Evolutionary conservation across 352 stramenopile species (phyloP), one percentile per base, ranked within the genome.

Genomic region (Phytopythium boreale): DNA sequence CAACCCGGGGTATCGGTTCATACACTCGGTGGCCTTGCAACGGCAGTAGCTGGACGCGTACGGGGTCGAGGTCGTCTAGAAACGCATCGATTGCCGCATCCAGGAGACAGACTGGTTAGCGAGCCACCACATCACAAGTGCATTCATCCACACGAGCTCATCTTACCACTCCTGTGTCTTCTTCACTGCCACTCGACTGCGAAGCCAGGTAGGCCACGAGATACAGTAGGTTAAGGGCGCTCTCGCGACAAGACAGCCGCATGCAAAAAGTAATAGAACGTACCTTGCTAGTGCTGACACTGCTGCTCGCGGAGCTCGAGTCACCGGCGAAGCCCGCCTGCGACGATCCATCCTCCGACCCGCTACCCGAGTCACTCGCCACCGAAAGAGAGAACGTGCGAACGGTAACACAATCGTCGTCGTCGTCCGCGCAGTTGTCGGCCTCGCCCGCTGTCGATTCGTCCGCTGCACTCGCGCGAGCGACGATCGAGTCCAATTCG

Each of bases 31-130:
- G 47, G 65, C 59, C 46, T 82, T 81, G 67, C 84, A 93, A 10
- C 84, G 79, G 52, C 84, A 93, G 50, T 86, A 90, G 4, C 66
- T 84, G 9, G 84, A 90, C 8, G 63, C 70, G 56, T 93, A 93
- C 15, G 73, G 77, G 15, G 56, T 62, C 20, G 41, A 36, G 6
- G 55, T n/a, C 36, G 34, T 34, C 39, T 36, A 36, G 36, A 44
- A 24, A n/a, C 11, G 22, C 14, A 29, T 46, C 14, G 12, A 8
- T 36, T 19, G 15, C 24, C 31, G 26, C 27, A 47, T 17, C 41
- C 47, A 36, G 11, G 3, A 10, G 24, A 55, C 24, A 37, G 1
- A 55, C 9, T 11, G 4, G 26, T 55, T 22, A 55, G 47, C 24
- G 31, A 56, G 8, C 8, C 4, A n/a, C 24, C 22, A 15, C 24